Percentiles rank a stretch among this genome's conserved stretches.
Conservation (phyloP, 768 basidiomycete genomes). For the Guyanaporus albipodus region DNA sequence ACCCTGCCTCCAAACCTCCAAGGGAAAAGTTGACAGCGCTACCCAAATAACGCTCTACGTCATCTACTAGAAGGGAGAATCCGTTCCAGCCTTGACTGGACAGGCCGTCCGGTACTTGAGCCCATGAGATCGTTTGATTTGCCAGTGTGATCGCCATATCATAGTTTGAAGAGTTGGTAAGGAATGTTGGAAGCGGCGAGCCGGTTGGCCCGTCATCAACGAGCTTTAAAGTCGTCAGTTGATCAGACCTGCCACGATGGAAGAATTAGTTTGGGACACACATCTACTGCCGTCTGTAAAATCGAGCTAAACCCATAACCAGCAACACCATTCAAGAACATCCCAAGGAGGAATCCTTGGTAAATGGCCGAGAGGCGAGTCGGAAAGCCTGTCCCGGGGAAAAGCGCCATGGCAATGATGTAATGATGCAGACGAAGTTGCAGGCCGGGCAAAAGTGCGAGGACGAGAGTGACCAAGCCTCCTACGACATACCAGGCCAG, state of each 20-base stretch:
- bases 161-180: constrained; percentile 71
- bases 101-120: constrained; percentile 35
- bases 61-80: constrained; percentile 78
- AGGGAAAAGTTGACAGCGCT: constrained; percentile 66
- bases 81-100: constrained; percentile 57
- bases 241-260: background rate
- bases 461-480: constrained; percentile 59
- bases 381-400: constrained; percentile 78
- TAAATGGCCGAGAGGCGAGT: constrained; percentile 76
- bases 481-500: constrained; percentile 68
- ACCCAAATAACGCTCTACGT: constrained; percentile 78
- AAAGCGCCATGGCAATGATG: constrained; percentile 66
- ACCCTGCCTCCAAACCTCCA: constrained; percentile 49
- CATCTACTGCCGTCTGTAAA: constrained; percentile 68
- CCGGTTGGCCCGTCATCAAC: constrained; percentile 68
- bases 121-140: constrained; percentile 60
- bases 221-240: constrained; percentile 43
- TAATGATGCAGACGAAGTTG: constrained; percentile 80
- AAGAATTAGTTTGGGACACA: constrained; percentile 33
- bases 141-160: constrained; percentile 49
- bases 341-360: constrained; percentile 77
- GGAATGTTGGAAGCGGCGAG: constrained; percentile 63
- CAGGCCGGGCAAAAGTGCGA: constrained; percentile 66
- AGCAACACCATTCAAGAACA: constrained; percentile 77
- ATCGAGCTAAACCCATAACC: constrained; percentile 81